Evolutionary conservation across 306 rosid species (phyloP).

Genomic region (Cyamopsis tetragonoloba): DNA sequence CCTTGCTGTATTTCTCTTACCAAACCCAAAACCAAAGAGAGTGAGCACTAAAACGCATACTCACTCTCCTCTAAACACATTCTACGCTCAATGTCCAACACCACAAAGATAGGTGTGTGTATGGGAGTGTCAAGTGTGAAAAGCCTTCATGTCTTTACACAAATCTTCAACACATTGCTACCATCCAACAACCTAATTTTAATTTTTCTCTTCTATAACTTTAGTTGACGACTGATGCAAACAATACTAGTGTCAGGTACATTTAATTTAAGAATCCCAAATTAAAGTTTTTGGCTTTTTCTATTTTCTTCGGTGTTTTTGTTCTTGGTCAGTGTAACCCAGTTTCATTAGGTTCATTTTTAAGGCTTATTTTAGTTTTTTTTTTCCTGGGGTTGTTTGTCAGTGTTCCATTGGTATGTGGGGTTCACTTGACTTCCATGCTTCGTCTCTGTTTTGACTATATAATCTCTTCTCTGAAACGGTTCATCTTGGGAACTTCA

Average conservation of each 20-base stretch:
- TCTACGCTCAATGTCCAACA: too few species aligned
- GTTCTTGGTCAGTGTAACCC: neutral
- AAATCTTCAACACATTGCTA: neutral
- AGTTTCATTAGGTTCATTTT: neutral
- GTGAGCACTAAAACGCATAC: too few species aligned
- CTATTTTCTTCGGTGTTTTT: neutral
- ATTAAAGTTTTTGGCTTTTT: neutral
- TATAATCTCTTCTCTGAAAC: neutral
- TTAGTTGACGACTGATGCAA: neutral
- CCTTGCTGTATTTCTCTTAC: neutral
- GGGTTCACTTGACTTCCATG: slow-evolving; percentile 31
- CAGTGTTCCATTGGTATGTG: slow-evolving; percentile 30
- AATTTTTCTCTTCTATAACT: neutral
- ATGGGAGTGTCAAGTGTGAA: neutral
- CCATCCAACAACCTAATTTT: neutral
- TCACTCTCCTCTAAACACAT: too few species aligned
- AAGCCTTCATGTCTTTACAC: neutral
- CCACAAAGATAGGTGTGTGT: too few species aligned
- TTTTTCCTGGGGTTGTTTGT: slow-evolving; percentile 12
- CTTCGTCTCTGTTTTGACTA: slow-evolving; percentile 1
- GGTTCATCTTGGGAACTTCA: slow-evolving; percentile 9
- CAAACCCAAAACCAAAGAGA: slow-evolving; percentile 20
- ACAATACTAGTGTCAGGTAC: slow-evolving; percentile 16
- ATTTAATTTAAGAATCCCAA: neutral
- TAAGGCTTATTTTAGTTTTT: neutral